Percentiles rank a stretch among this genome's conserved stretches.
These are phyloP conservation scores for Graphilbum sp. DNA, from an alignment of 2,329 filamentous ascomycete genomes.

Conservation along the genomic window DNA sequence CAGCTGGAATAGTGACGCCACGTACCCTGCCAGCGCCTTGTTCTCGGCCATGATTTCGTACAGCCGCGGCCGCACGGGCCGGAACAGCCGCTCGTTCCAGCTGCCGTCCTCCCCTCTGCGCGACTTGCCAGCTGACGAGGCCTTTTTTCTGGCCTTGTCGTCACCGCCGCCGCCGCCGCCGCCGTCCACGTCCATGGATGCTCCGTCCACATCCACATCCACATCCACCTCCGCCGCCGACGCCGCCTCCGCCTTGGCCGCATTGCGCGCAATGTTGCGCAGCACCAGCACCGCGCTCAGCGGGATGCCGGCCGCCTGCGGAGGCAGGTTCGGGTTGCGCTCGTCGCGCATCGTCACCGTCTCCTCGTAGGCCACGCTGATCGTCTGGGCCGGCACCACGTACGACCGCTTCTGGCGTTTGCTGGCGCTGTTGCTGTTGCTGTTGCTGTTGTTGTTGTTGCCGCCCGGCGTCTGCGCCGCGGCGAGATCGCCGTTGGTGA, in stretches of 20 bases:
- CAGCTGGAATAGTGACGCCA: constrained; percentile 18
- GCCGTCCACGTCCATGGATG: background rate
- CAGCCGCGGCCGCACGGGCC: constrained; percentile 44
- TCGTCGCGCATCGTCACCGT: constrained; percentile 40
- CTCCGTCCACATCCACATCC: constrained; percentile 22
- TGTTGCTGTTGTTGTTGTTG: background rate
- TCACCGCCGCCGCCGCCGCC: constrained; percentile 15
- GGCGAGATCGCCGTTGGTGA: constrained; percentile 13
- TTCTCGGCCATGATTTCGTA: constrained; percentile 60
- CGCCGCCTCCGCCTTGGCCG: constrained; percentile 38
- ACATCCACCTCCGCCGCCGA: background rate
- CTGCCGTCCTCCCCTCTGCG: constrained; percentile 30
- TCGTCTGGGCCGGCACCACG: constrained; percentile 38
- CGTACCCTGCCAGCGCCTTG: constrained; percentile 29
- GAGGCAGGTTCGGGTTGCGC: constrained; percentile 36
- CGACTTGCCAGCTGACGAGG: constrained; percentile 4
- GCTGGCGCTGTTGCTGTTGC: constrained; percentile 7
- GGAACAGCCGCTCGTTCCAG: constrained; percentile 54
- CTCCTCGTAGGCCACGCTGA: constrained; percentile 37
- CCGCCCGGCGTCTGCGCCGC: background rate
- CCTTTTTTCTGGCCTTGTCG: constrained; percentile 1
- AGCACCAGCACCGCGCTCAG: constrained; percentile 62
- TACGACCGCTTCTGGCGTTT: constrained; percentile 25
- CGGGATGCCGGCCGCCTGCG: constrained; percentile 61
- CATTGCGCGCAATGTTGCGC: constrained; percentile 58